Evolutionary conservation across 164 flowering plant species (phyloP).

Genomic region (Kingdonia uniflora): DNA sequence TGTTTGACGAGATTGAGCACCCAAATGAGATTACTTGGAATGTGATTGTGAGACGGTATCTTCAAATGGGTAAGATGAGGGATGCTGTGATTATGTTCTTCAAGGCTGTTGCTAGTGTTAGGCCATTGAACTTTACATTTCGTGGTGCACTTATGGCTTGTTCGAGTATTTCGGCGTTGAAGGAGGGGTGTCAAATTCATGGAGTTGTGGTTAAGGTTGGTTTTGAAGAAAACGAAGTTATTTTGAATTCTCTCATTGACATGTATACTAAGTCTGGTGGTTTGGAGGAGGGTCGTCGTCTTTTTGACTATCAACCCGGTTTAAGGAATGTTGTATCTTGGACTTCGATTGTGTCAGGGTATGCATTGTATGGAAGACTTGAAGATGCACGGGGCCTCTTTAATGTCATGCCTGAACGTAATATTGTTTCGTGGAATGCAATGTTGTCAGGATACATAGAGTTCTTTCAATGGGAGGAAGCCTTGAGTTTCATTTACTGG

Average conservation of each 20-base stretch:
- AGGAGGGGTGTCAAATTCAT: conserved; percentile 46
- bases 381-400: conserved; percentile 46
- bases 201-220: conserved; percentile 29
- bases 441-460: conserved; percentile 49
- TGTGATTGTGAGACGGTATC: too few species aligned
- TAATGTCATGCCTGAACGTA: conserved; percentile 51
- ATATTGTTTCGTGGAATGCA: conserved; percentile 61
- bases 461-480: conserved; percentile 38
- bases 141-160: conserved; percentile 51
- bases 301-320: conserved; percentile 23
- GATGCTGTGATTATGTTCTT: conserved; percentile 40
- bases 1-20: conserved; percentile 44
- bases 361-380: conserved; percentile 31
- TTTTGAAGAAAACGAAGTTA: conserved; percentile 28
- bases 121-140: conserved; percentile 38
- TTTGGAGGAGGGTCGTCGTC: conserved; percentile 24
- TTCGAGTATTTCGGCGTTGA: conserved; percentile 25
- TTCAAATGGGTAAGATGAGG: conserved; percentile 34
- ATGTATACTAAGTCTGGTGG: conserved; percentile 46
- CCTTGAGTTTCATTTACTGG: conserved; percentile 27
- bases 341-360: conserved; percentile 45
- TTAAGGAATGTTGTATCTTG: conserved; percentile 30
- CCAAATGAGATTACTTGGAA: conserved; percentile 59
- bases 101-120: conserved; percentile 24
- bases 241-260: conserved; percentile 32